Percentiles rank a stretch among this genome's conserved stretches.
Conservation (phyloP, 2,329 filamentous ascomycete genomes). For the Pseudogymnoascus sp. region DNA sequence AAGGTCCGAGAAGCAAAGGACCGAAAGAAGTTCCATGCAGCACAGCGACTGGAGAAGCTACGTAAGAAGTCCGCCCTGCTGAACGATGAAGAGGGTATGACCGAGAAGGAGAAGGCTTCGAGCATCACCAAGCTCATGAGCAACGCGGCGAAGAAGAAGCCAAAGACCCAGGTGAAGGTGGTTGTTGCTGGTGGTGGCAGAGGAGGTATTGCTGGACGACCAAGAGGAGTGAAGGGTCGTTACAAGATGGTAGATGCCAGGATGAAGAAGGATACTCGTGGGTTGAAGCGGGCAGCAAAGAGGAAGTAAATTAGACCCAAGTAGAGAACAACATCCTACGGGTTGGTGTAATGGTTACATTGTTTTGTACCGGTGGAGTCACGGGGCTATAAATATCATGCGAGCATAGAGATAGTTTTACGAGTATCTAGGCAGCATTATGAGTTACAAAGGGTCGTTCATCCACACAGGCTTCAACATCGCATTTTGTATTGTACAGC, state of each 20-base stretch:
- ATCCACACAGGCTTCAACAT: not conserved
- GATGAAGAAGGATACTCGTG: constrained; percentile 93
- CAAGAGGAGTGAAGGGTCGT: constrained; percentile 85
- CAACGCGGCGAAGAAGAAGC: constrained; percentile 79
- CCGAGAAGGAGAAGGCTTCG: constrained; percentile 90
- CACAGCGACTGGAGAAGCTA: constrained; percentile 83
- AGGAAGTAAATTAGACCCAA: constrained; percentile 47
- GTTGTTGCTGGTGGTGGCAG: constrained; percentile 84
- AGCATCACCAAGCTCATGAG: constrained; percentile 75
- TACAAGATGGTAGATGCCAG: constrained; percentile 96
- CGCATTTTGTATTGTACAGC: not conserved
- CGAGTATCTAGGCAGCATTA: not conserved
- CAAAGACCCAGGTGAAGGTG: constrained; percentile 72
- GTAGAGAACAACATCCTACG: not conserved
- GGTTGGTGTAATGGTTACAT: not conserved
- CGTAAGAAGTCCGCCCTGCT: constrained; percentile 94
- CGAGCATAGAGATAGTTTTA: not conserved
- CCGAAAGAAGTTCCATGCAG: constrained; percentile 93
- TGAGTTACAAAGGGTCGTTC: too few species aligned
- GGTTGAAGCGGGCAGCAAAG: constrained; percentile 73
- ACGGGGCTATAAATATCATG: not conserved
- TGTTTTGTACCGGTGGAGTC: constrained; percentile 1
- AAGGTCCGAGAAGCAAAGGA: constrained; percentile 96
- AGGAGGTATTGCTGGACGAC: constrained; percentile 76
- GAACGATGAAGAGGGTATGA: constrained; percentile 82